Percentiles rank a stretch among this genome's conserved stretches.
Evolutionary conservation across 176 grass and related monocot species (phyloP).

Genomic region (Lolium perenne): DNA sequence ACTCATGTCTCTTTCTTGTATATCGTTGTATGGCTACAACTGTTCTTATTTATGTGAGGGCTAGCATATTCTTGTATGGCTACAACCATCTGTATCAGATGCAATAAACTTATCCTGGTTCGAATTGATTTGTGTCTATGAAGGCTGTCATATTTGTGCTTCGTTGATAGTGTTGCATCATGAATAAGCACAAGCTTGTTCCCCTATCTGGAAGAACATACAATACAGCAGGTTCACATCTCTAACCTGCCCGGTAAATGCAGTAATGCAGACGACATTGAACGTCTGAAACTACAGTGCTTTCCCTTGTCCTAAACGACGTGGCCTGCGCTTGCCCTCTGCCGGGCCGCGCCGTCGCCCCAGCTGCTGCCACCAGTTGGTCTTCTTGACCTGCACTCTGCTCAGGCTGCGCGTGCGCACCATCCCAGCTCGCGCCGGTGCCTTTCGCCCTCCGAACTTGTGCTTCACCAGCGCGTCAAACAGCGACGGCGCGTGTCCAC

Average conservation of each 20-base stretch:
- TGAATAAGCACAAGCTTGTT: neutral
- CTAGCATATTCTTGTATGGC: neutral
- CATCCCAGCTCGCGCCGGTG: neutral
- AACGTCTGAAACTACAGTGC: neutral
- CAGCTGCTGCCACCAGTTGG: slow-evolving; percentile 65
- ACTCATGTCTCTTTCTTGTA: neutral
- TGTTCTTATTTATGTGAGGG: neutral
- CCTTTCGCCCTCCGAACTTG: slow-evolving; percentile 35
- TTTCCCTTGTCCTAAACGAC: slow-evolving; percentile 28
- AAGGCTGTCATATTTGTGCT: neutral
- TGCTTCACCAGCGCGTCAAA: slow-evolving; percentile 50
- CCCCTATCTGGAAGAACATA: neutral
- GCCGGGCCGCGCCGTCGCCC: neutral
- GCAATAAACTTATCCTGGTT: neutral
- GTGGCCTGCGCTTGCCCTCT: slow-evolving; percentile 26
- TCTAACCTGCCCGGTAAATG: neutral
- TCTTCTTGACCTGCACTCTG: slow-evolving; percentile 49
- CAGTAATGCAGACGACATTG: no score
- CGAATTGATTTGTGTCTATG: neutral
- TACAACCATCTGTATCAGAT: neutral
- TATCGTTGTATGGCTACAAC: no score
- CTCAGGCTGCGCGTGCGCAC: slow-evolving; percentile 9
- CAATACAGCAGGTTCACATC: neutral
- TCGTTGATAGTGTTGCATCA: neutral
- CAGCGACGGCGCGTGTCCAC: slow-evolving; percentile 29